Evolutionary conservation across 2,329 filamentous ascomycete genomes (phyloP).

Genomic region (Ophiostoma perfectum): DNA sequence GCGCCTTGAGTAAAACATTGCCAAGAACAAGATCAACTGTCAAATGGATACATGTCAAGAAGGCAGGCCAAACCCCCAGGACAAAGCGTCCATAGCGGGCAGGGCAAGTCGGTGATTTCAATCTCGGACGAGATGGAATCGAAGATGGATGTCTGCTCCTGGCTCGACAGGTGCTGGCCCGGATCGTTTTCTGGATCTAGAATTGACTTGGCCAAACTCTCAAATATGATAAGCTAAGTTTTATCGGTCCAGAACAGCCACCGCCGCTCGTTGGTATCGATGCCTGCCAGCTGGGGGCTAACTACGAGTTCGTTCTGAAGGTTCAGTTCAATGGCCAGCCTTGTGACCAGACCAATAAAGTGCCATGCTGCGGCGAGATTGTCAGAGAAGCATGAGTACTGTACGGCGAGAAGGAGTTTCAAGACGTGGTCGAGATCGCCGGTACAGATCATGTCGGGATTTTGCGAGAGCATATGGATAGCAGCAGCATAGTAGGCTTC

Average conservation of each 20-base stretch:
- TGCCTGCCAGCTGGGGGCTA: background rate
- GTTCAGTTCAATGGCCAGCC: background rate
- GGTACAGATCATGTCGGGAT: background rate
- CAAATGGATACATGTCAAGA: background rate
- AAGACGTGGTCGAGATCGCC: constrained; percentile 3
- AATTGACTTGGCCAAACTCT: background rate
- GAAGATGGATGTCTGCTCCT: background rate
- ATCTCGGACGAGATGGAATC: constrained; percentile 4
- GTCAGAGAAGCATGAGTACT: background rate
- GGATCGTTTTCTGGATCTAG: background rate
- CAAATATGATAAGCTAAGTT: too few relatives aligned
- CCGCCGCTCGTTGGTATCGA: background rate
- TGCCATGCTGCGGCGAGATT: background rate
- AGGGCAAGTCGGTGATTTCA: background rate
- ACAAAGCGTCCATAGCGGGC: background rate
- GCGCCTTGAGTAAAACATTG: too few relatives aligned
- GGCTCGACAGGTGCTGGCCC: background rate
- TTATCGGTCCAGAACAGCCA: constrained; percentile 6
- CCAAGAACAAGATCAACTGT: background rate
- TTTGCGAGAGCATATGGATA: background rate
- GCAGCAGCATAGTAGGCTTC: background rate
- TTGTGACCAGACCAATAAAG: background rate
- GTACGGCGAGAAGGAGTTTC: background rate
- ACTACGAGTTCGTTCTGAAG: background rate
- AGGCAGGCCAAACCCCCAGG: background rate